Evolutionary conservation across 805 yeast species (phyloP), one percentile per base, ranked within the genome.

Genomic region (Saccharomycopsis oosterbeekiorum): DNA sequence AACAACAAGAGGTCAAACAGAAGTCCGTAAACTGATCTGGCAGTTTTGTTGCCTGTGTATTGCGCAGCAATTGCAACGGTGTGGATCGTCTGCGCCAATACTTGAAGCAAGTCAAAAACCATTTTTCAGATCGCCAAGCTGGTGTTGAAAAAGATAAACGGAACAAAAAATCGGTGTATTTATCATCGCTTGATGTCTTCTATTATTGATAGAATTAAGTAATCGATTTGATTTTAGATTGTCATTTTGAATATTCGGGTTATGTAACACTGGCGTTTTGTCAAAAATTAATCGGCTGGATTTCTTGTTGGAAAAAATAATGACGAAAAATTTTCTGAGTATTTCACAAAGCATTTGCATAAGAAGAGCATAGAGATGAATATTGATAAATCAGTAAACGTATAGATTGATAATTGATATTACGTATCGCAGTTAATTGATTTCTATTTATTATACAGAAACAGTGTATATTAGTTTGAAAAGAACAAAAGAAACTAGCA

Each of bases 21-120:
- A 40, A 58, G 60, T n/a, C 60, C 60, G n/a, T 53, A 41, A 5
- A 58, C 14, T 6, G 60, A 51, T 51, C 40, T 19, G 12, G 9
- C 21, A 4, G 17, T 14, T 21, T 50, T 26, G 57, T 51, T 51
- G 1, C 26, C 15, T 15, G 4, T 17, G 10, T 37, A 26, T 17
- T 37, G 53, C 0, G 26, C 12, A 3, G n/a, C 24, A n/a, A 53
- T 21, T 6, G 57, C 53, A 21, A 9, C 26, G 40, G 50, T 17
- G 4, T 47, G 34, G 2, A 47, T 21, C 2, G 12, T 4, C 2
- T 24, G 12, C 4, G 53, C 53, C 15, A 24, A 5, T 4, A 47
- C 34, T n/a, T 47, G 53, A 2, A 21, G 21, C 4, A 47, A 24
- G n/a, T 24, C 17, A 24, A 47, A 47, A 11, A 47, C 6, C 53